A percentile compares a stretch with the other conserved stretches of the same genome.
phyloP scores from a whole-genome alignment of 352 stramenopile species.

The Blastocystis sp. region DNA sequence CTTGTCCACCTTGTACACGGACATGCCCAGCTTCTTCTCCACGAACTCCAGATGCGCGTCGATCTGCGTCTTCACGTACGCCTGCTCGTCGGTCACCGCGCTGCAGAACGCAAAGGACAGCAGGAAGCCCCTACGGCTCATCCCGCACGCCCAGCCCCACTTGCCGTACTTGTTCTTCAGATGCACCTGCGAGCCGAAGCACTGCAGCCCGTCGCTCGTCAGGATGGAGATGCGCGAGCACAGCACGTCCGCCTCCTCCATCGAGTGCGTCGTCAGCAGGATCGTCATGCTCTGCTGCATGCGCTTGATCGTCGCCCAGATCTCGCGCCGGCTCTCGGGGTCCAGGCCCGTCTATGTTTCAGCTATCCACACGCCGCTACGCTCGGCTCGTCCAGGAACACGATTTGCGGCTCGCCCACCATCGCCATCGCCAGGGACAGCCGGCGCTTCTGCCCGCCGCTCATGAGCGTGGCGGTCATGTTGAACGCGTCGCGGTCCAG shows the following conservation, averaged over 20 bases:
- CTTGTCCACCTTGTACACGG: constrained; percentile 14
- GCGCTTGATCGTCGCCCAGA: constrained; percentile 72
- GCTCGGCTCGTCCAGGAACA: constrained; percentile 76
- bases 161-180: constrained; percentile 73
- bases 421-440: constrained; percentile 17
- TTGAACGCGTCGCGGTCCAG: not conserved
- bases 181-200: constrained; percentile 75
- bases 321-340: constrained; percentile 72
- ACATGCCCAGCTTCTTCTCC: constrained; percentile 63
- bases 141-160: not conserved
- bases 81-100: constrained; percentile 7
- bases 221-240: constrained; percentile 78
- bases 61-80: constrained; percentile 9
- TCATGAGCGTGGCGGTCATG: constrained; percentile 40
- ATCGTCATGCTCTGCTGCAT: constrained; percentile 72
- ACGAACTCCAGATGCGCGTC: constrained; percentile 39
- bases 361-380: constrained; percentile 73
- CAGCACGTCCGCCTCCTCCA: constrained; percentile 80
- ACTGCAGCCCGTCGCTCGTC: constrained; percentile 74
- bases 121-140: constrained; percentile 70
- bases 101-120: constrained; percentile 66
- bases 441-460: constrained; percentile 64
- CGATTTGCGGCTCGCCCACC: constrained; percentile 78
- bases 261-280: constrained; percentile 79
- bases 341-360: constrained; percentile 81